Conservation (phyloP, 805 yeast species). For the Candida hungchunana region DNA sequence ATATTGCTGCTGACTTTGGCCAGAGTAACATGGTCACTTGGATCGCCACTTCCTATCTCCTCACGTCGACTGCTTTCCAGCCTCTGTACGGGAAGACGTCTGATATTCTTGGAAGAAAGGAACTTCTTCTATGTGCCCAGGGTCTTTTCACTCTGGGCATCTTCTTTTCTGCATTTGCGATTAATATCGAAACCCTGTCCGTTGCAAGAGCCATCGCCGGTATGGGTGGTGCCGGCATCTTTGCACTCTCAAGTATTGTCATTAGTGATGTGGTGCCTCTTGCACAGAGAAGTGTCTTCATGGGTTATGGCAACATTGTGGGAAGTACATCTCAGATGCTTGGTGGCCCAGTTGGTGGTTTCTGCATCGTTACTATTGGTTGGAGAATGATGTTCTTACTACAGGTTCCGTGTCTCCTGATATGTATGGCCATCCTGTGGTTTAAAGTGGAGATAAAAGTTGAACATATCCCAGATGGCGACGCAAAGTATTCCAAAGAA, state of each 20-base stretch:
- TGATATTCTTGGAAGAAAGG: slow-evolving; percentile 57
- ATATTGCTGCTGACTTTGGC: slow-evolving; percentile 55
- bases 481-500: slow-evolving; percentile 27
- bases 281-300: slow-evolving; percentile 48
- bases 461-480: slow-evolving; percentile 26
- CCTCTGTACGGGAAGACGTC: slow-evolving; percentile 69
- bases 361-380: slow-evolving; percentile 35
- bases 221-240: slow-evolving; percentile 54
- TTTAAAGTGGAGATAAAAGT: slow-evolving; percentile 31
- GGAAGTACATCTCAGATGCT: slow-evolving; percentile 37
- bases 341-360: slow-evolving; percentile 43
- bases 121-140: slow-evolving; percentile 40
- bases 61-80: slow-evolving; percentile 71
- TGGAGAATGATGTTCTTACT: slow-evolving; percentile 42
- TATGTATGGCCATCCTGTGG: slow-evolving; percentile 20
- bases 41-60: slow-evolving; percentile 69
- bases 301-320: slow-evolving; percentile 44
- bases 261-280: slow-evolving; percentile 54
- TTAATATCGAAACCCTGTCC: slow-evolving; percentile 40
- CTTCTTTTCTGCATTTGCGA: slow-evolving; percentile 37
- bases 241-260: slow-evolving; percentile 46
- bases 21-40: slow-evolving; percentile 51
- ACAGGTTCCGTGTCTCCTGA: slow-evolving; percentile 36
- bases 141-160: slow-evolving; percentile 42
- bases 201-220: slow-evolving; percentile 54